A percentile compares a stretch with the other conserved stretches of the same genome.
Conservation (phyloP, 352 stramenopile genomes). For the Elongisporangium prolatum region DNA sequence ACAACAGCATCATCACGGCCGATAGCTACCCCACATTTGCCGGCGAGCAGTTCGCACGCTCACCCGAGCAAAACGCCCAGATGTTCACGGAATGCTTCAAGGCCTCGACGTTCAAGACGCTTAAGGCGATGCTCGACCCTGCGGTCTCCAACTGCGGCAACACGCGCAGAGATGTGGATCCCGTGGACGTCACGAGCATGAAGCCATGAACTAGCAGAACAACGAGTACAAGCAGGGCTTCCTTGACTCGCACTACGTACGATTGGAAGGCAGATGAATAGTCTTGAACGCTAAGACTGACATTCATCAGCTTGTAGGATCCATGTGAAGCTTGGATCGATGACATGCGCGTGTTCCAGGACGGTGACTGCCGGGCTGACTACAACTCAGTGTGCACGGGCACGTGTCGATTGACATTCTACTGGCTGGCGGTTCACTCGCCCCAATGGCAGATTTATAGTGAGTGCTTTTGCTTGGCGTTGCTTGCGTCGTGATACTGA, state of each 20-base stretch:
- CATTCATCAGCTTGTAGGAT: constrained; percentile 1
- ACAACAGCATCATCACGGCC: background rate
- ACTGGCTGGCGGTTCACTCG: constrained; percentile 29
- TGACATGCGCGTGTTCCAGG: constrained; percentile 12
- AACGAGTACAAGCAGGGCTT: constrained; percentile 17
- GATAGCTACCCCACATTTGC: background rate
- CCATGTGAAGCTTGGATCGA: constrained; percentile 31
- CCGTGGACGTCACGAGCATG: constrained; percentile 13
- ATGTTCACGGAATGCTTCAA: constrained; percentile 1
- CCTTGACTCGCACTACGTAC: constrained; percentile 12
- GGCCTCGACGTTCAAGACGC: constrained; percentile 4
- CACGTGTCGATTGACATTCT: constrained; percentile 31
- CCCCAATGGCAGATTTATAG: constrained; percentile 25
- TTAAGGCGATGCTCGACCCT: constrained; percentile 15
- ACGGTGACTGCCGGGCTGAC: constrained; percentile 16
- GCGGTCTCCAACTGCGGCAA: constrained; percentile 10
- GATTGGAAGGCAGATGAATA: background rate
- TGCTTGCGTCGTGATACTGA: background rate
- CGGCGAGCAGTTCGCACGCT: background rate
- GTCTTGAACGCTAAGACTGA: background rate
- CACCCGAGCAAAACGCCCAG: background rate
- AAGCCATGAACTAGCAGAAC: constrained; percentile 21
- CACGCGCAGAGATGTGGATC: constrained; percentile 2
- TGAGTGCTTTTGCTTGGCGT: background rate
- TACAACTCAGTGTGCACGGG: constrained; percentile 25